Base-by-base conservation (phyloP, 2,329 filamentous ascomycete species). In the Fusarium sp. region DNA sequence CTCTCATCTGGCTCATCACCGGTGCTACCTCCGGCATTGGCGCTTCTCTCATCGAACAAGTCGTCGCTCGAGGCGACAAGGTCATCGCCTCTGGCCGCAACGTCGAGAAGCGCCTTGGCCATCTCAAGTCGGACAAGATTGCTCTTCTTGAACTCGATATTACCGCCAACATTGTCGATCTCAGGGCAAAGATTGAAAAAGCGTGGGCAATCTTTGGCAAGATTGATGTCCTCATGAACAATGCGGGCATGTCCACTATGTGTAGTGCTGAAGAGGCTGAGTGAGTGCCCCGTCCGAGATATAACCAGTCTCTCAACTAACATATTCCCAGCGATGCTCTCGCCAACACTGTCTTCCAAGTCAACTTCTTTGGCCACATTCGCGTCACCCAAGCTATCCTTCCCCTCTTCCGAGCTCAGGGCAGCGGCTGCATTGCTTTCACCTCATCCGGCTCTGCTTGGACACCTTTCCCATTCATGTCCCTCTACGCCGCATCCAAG, bases 211-310 rank as follows among this genome's bases (percentile, higher is more conserved):
- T 58, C 34, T 58, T 58, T 58, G 56, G 56, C 6, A 58, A 41
- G 16, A 20, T 58, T 39, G 56, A 58, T n/a, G 34, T 58, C n/a
- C 56, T 58, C 16, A 58, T 58, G 56, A 58, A 58, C 23, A 58
- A 58, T 41, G 56, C 56, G 13, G 56, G 34, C 56, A 58, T 58
- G 56, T 58, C 56, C 1, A n/a, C 34, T 0, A 25, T 58, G 34
- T 30, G 34, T 16, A 58, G 56, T 30, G 34, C 34, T 7, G 54
- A 57, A 20, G 54, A 57, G 34, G 32, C 54, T n/a, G 54, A 57
- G 54, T 57, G 7, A 57, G 54, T 27, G n/a, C 16, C 20, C 13
- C 8, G 3, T 5, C 13, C 13, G 8, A 13, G 14, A 18, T 4
- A 57, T 1, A 57, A 25, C 6, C 5, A n/a, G 14, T 27, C 32